A percentile compares a stretch with the other conserved stretches of the same genome.
phyloP scores from a whole-genome alignment of 306 rosid genomes.

The Vicia sativa region DNA sequence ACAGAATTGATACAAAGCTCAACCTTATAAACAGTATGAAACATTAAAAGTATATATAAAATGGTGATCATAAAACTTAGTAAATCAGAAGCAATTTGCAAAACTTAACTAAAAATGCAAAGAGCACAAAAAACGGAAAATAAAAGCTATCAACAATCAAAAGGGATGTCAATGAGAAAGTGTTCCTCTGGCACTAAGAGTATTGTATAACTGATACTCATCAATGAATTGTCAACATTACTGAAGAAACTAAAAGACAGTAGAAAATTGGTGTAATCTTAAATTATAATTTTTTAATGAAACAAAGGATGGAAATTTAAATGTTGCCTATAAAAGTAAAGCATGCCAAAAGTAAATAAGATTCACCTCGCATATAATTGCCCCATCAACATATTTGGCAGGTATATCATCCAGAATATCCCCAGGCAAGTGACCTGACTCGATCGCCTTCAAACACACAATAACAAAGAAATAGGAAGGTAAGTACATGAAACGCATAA shows the following conservation, averaged over 20 bases:
- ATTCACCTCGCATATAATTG: constrained; percentile 90
- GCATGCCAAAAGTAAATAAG: constrained; percentile 33
- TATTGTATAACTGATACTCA: constrained; percentile 15
- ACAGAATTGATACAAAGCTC: constrained; percentile 34
- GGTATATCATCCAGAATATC: constrained; percentile 93
- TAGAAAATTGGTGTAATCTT: constrained; percentile 10
- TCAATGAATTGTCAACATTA: constrained; percentile 8
- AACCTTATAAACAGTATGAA: constrained; percentile 30
- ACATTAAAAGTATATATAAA: constrained; percentile 10
- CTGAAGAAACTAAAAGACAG: constrained; percentile 17
- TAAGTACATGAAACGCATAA: constrained; percentile 25
- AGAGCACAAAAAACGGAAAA: constrained; percentile 11
- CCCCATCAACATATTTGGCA: constrained; percentile 85
- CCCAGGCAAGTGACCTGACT: constrained; percentile 94
- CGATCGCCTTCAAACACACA: constrained; percentile 78
- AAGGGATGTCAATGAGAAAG: constrained; percentile 9
- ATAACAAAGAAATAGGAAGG: constrained; percentile 32
- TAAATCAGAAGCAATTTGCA: constrained; percentile 16
- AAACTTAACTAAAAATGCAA: constrained; percentile 3
- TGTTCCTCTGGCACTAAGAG: constrained; percentile 18
- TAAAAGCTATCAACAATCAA: constrained; percentile 24
- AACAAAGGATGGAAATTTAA: constrained; percentile 23
- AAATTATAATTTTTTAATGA: constrained; percentile 13
- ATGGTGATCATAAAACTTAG: constrained; percentile 25
- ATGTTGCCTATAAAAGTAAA: constrained; percentile 27